Base-by-base conservation (phyloP, 208 protist genomes). In the Angomonas deanei region DNA sequence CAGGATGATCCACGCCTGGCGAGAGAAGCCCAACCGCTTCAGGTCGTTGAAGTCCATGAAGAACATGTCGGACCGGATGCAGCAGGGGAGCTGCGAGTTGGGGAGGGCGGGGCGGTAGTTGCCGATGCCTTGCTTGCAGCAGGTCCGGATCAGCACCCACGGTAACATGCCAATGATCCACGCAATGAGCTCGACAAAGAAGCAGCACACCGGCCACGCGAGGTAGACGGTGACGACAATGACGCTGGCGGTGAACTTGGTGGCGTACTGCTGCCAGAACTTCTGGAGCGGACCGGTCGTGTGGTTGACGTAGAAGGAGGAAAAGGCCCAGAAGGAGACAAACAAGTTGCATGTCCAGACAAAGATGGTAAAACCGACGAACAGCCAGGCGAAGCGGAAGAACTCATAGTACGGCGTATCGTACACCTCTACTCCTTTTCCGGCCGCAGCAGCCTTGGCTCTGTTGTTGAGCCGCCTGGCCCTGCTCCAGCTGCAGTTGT, bases 351-450 rank as follows among this genome's bases (percentile, higher is more conserved):
- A 68, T 3, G 66, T 70, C 80, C 82, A 94, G 27, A 76, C 67
- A 42, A 94, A 68, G 3, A 72, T 67, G 2, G 76, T 83, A 17
- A 94, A 56, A 0, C 84, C 88, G n/a, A 74, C 71, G 42, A 88
- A 71, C 53, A 86, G 70, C 85, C 88, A 94, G 39, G 83, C 88
- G 46, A 89, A 53, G 61, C 88, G 84, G 50, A 91, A 77, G 59
- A 91, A 88, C 49, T 91, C 84, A 69, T 92, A 94, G 34, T 85
- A 86, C 13, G 84, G 82, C 1, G 88, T 94, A 23, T 84, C 82
- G 74, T 91, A 94, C 31, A 94, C 62, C 71, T 90, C 74, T 47
- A 89, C 70, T 13, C 74, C 64, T 52, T 57, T n/a, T 64, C 28
- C 70, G 33, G 10, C 48, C 56, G 54, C 70, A 70, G 67, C 68